Base-by-base conservation (phyloP, 1,139 yeast genomes). In the Yamadazyma sp. region DNA sequence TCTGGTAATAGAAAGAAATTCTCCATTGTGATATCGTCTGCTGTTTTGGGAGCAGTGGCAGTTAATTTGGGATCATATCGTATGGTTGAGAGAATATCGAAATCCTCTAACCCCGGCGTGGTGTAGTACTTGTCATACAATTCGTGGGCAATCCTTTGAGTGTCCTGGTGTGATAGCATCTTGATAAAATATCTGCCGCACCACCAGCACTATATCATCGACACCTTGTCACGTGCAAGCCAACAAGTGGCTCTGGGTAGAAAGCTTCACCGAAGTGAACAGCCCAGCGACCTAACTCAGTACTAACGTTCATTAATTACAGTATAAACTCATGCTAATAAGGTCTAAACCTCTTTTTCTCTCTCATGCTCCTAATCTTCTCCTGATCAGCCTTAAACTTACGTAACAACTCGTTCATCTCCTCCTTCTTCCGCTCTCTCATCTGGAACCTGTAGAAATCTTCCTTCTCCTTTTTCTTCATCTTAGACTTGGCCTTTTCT, bases 401-500 rank as follows among this genome's bases (percentile, higher is more conserved):
- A 44, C 67, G 71, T 55, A 92, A 70, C 56, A 94, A 70, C 38
- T 86, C 89, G 57, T 87, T 87, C 87, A 92, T 88, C 61, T 90
- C 96, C 47, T 78, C 80, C 71, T 92, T 92, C 76, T 90, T 92
- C 57, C 80, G 78, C 58, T 94, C 96, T 62, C 98, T 81, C 52
- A 92, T 78, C 67, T 94, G 99, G 79, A 90, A 94, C 53, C 96
- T 76, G 70, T 94, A 94, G 70, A 94, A 92, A 63, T 94, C 97
- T 48, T 77, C 76, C 69, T 89, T 87, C 51, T 89, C 94, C 62
- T 86, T 86, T 67, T 76, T 81, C 61, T 85, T 81, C 63, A 75
- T 68, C 60, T 81, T 83, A 34, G 64, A 61, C 40, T 64, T 61
- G 33, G 76, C 77, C 42, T 67, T 68, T 12, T 70, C 76, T 20